Evolutionary conservation across 116 monocot species (phyloP).

Genomic region (Zostera marina): DNA sequence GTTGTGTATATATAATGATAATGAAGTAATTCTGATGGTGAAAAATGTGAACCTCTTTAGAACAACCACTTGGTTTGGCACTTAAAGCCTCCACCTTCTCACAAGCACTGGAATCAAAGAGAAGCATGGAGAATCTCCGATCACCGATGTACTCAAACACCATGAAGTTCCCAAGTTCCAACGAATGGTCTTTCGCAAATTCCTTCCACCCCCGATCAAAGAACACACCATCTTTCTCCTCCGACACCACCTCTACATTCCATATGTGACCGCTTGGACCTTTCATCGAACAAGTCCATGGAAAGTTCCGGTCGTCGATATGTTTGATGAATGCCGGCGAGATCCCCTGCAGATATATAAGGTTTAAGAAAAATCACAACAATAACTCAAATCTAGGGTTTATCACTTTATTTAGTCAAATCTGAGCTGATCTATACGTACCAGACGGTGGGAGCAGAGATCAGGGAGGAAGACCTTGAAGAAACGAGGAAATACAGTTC

Average conservation of each 20-base stretch:
- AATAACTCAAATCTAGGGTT: too few species aligned
- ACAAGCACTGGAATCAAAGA: constrained; percentile 38
- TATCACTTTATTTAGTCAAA: too few species aligned
- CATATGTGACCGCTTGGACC: constrained; percentile 45
- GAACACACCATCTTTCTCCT: constrained; percentile 7
- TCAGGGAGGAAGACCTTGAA: constrained; percentile 3
- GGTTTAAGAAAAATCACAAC: too few species aligned
- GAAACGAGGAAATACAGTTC: neutral
- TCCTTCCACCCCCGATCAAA: constrained; percentile 50
- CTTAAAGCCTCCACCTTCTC: constrained; percentile 20
- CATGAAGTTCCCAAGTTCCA: constrained; percentile 39
- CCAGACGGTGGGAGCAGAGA: constrained; percentile 1
- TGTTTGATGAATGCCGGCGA: constrained; percentile 35
- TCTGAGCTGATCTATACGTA: neutral
- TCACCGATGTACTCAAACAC: constrained; percentile 37
- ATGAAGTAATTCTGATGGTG: too few species aligned
- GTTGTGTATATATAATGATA: too few species aligned
- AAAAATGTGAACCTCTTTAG: too few species aligned
- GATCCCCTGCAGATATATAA: constrained; percentile 23
- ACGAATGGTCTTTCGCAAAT: constrained; percentile 34
- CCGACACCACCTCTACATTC: constrained; percentile 21
- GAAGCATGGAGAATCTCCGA: constrained; percentile 26
- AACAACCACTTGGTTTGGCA: neutral
- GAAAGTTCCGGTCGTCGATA: constrained; percentile 8
- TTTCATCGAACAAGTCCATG: constrained; percentile 19